phyloP scores from a whole-genome alignment of 139 green algal species.

The Coccomyxa sp. region DNA sequence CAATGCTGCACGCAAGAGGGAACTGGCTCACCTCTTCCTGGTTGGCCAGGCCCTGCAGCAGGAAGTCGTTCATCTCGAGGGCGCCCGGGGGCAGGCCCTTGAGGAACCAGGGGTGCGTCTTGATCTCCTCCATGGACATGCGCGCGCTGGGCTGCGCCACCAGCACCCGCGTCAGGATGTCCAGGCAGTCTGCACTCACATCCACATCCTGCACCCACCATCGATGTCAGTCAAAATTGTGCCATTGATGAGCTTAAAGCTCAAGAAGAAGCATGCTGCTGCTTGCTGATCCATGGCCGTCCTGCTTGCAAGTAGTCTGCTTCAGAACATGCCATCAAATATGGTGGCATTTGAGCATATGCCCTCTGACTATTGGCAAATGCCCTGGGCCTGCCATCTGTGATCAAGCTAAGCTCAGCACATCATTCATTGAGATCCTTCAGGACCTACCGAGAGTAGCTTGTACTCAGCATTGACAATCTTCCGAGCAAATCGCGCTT shows the following conservation, averaged over 20 bases:
- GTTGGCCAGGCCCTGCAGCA: slow-evolving; percentile 5
- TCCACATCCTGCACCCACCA: slow-evolving; percentile 8
- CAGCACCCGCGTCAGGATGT: slow-evolving; percentile 35
- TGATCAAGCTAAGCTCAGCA: too few relatives aligned
- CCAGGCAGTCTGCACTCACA: slow-evolving; percentile 8
- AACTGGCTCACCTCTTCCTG: slow-evolving; percentile 5
- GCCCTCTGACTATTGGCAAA: too few relatives aligned
- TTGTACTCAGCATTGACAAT: slow-evolving; percentile 25
- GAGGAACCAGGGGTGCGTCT: slow-evolving; percentile 59
- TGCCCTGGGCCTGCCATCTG: too few relatives aligned
- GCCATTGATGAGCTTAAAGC: too few relatives aligned
- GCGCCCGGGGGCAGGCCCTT: slow-evolving; percentile 43
- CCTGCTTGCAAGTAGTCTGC: too few relatives aligned
- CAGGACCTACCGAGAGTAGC: slow-evolving; percentile 9
- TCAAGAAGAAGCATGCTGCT: too few relatives aligned
- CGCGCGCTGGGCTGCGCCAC: slow-evolving; percentile 44
- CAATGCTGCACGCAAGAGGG: too few relatives aligned
- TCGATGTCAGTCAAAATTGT: background rate
- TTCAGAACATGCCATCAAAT: background rate
- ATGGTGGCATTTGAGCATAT: background rate
- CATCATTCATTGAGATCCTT: too few relatives aligned
- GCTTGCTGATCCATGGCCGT: too few relatives aligned
- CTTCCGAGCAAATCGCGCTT: slow-evolving; percentile 19
- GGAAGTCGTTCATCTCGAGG: slow-evolving; percentile 38
- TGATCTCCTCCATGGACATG: slow-evolving; percentile 55